Evolutionary conservation across 306 rosid species (phyloP), one percentile per base, ranked within the genome.

Genomic region (Prunus mume): DNA sequence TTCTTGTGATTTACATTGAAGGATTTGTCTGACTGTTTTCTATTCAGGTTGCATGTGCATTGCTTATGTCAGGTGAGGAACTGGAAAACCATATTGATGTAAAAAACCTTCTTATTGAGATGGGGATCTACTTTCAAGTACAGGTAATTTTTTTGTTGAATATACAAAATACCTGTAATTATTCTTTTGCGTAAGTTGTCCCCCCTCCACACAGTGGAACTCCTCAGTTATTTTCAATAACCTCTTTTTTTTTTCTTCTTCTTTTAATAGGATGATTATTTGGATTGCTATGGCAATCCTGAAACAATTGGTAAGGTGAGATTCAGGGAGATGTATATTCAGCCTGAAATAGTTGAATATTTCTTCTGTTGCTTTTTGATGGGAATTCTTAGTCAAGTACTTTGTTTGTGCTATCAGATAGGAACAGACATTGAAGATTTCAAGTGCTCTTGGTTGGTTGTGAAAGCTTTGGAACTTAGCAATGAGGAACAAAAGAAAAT

Each of bases 381-480:
- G 56, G 66, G 61, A 12, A 63, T 67, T 72, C 64, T 65, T 30
- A 80, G 38, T 46, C 32, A 32, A 64, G 66, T 87, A 60, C 27
- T 82, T 74, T 69, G 56, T 79, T 72, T 71, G 65, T 67, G 81
- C 32, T 63, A 54, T 68, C 92, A 91, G 98, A 89, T 93, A 73
- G 98, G 98, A 76, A 91, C 98, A 76, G 98, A 93, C 79, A 91
- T 91, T 78, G 97, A 93, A 85, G 98, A 93, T 78, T 93, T 88
- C 72, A 93, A 93, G 83, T 93, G 98, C 84, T 93, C 98, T 80
- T 93, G 97, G 98, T 69, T 93, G 88, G 90, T 85, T 38, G 97
- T 88, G 81, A 93, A 93, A 85, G 98, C 98, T 9, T 64, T 91
- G 87, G 98, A 93, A 72, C 88, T 83, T 75, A 11, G 89, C 88